Evolutionary conservation across 2,329 filamentous ascomycete species (phyloP).

Genomic region (Clonostachys sp.): DNA sequence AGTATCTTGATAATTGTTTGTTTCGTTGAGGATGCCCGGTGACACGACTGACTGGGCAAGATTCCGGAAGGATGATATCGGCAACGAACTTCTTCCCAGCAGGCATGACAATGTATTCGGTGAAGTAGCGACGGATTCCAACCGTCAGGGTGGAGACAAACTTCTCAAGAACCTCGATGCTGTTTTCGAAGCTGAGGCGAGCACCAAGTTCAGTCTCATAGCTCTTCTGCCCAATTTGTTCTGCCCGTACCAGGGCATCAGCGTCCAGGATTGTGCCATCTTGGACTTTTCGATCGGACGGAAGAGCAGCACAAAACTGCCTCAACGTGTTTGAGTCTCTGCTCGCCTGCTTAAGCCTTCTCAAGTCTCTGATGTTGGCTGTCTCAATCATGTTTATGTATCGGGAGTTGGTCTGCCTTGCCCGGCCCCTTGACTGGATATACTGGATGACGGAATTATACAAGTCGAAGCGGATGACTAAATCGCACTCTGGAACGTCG

Average conservation of each 20-base stretch:
- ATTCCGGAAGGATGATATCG: slow-evolving; percentile 73
- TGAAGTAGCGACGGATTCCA: slow-evolving; percentile 17
- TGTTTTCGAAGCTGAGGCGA: slow-evolving; percentile 64
- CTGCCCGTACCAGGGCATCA: slow-evolving; percentile 6
- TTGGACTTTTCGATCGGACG: slow-evolving; percentile 60
- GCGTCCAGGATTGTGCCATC: slow-evolving; percentile 11
- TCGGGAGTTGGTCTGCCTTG: slow-evolving; percentile 42
- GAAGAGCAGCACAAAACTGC: slow-evolving; percentile 70
- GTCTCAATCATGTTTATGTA: slow-evolving; percentile 71
- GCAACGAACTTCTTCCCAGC: slow-evolving; percentile 61
- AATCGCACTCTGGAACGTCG: slow-evolving; percentile 59
- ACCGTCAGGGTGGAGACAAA: slow-evolving; percentile 64
- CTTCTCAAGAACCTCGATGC: slow-evolving; percentile 64
- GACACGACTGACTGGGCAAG: slow-evolving; percentile 64
- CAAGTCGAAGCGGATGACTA: slow-evolving; percentile 53
- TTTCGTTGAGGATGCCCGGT: slow-evolving; percentile 59
- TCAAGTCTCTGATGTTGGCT: slow-evolving; percentile 57
- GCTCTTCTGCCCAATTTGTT: slow-evolving; percentile 31
- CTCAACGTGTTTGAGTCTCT: slow-evolving; percentile 61
- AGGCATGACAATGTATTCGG: slow-evolving; percentile 57
- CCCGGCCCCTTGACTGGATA: slow-evolving; percentile 52
- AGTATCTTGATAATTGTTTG: slow-evolving; percentile 79
- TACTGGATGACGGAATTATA: slow-evolving; percentile 49
- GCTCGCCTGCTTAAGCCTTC: slow-evolving; percentile 54
- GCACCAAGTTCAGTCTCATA: slow-evolving; percentile 61